A percentile compares a stretch with the other conserved stretches of the same genome.
phyloP scores from a whole-genome alignment of 1,284 basidiomycete species.

The Marasmius oreades region DNA sequence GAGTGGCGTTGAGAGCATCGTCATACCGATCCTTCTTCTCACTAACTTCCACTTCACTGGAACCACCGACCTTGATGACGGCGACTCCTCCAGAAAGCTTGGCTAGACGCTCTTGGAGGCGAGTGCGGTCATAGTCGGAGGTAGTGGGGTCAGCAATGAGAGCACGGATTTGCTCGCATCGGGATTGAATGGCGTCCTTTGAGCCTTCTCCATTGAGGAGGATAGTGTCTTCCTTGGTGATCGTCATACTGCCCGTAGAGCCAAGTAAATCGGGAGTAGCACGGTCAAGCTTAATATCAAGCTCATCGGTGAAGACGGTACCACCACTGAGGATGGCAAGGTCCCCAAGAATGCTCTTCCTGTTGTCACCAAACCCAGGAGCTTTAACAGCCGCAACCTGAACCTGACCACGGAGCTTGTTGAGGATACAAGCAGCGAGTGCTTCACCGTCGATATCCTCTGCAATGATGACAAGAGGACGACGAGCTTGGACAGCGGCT shows the following conservation, averaged over 20 bases:
- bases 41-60: slow-evolving; percentile 93
- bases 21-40: slow-evolving; percentile 99
- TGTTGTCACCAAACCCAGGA: slow-evolving; percentile 98
- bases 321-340: slow-evolving; percentile 96
- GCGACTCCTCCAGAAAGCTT: slow-evolving; percentile 96
- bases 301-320: slow-evolving; percentile 96
- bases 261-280: slow-evolving; percentile 90
- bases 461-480: slow-evolving; percentile 93
- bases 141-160: slow-evolving; percentile 84
- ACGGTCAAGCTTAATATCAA: slow-evolving; percentile 96
- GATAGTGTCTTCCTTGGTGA: slow-evolving; percentile 99
- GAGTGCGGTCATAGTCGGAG: slow-evolving; percentile 91
- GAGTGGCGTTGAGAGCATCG: slow-evolving; percentile 95
- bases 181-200: slow-evolving; percentile 81
- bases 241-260: slow-evolving; percentile 86
- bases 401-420: slow-evolving; percentile 97
- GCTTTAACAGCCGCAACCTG: slow-evolving; percentile 94
- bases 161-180: slow-evolving; percentile 93
- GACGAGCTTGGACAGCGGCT: slow-evolving; percentile 85
- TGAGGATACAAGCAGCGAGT: slow-evolving; percentile 94
- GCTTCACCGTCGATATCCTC: slow-evolving; percentile 99
- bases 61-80: slow-evolving; percentile 96
- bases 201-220: slow-evolving; percentile 90
- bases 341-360: slow-evolving; percentile 96
- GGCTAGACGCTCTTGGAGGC: slow-evolving; percentile 95